phyloP scores from a whole-genome alignment of 345 rosid species.

The Citrus sinensis region DNA sequence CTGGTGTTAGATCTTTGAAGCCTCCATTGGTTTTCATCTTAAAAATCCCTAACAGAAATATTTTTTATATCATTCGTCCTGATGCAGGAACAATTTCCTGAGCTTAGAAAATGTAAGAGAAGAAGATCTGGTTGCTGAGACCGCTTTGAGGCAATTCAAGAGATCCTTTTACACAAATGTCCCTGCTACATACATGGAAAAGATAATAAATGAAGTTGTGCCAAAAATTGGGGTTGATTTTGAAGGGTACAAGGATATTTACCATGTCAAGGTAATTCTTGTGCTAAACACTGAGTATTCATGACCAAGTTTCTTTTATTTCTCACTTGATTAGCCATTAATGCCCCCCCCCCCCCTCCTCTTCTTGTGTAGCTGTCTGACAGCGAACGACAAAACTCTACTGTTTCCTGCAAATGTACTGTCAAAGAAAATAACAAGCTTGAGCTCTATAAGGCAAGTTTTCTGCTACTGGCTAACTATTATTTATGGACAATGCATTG shows the following conservation, averaged over 20 bases:
- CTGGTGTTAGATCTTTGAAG: neutral
- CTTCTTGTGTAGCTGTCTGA: conserved; percentile 5
- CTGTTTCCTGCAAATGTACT: conserved; percentile 39
- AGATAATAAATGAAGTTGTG: neutral
- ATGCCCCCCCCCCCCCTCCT: neutral
- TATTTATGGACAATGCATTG: neutral
- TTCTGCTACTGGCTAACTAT: neutral
- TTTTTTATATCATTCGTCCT: neutral
- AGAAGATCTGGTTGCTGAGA: neutral
- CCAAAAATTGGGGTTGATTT: conserved; percentile 8
- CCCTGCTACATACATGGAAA: conserved; percentile 18
- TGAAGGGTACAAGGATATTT: neutral
- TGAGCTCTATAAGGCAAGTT: conserved; percentile 36
- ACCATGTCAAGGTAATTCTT: conserved; percentile 16
- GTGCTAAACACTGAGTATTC: neutral
- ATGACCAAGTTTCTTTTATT: neutral
- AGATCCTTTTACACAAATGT: conserved; percentile 14
- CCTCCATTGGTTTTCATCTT: neutral
- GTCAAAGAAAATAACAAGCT: conserved; percentile 24
- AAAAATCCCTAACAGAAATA: neutral
- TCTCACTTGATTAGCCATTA: neutral
- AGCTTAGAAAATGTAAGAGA: neutral
- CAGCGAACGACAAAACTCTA: conserved; percentile 8
- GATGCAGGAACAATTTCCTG: conserved; percentile 11
- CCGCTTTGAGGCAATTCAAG: conserved; percentile 10